Conservation (phyloP, 371 early-diverging fungal species). For the Lichtheimia ornata region DNA sequence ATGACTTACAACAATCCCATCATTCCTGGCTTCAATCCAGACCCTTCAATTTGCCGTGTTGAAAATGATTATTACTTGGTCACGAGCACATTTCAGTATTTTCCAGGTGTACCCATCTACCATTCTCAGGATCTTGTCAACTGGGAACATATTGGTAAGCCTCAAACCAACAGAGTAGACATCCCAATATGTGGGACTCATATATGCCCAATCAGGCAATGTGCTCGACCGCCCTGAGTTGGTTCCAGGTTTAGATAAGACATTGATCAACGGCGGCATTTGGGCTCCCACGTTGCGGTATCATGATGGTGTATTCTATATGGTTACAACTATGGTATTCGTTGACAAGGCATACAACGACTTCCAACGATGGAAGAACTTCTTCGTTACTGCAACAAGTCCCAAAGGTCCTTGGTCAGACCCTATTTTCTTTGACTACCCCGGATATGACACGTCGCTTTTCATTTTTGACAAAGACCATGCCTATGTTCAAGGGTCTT, state of each 20-base stretch:
- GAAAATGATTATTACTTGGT: slow-evolving; percentile 33
- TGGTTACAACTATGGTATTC: slow-evolving; percentile 15
- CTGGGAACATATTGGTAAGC: slow-evolving; percentile 17
- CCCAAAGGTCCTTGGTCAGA: slow-evolving; percentile 23
- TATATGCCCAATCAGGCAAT: slow-evolving; percentile 14
- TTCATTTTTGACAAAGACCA: slow-evolving; percentile 14
- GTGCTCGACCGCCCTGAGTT: slow-evolving; percentile 19
- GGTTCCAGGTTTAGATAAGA: slow-evolving; percentile 10
- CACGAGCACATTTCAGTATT: slow-evolving; percentile 38
- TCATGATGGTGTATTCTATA: slow-evolving; percentile 22
- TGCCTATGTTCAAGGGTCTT: slow-evolving; percentile 18
- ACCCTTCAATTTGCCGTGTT: slow-evolving; percentile 31
- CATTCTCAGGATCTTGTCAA: slow-evolving; percentile 16
- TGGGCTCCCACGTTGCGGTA: slow-evolving; percentile 30
- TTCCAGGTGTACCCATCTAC: slow-evolving; percentile 37
- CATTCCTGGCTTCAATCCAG: slow-evolving; percentile 29
- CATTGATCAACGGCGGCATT: slow-evolving; percentile 21
- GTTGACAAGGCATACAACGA: slow-evolving; percentile 5
- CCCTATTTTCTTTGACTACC: slow-evolving; percentile 22
- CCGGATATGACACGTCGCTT: slow-evolving; percentile 19
- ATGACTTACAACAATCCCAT: slow-evolving; percentile 22
- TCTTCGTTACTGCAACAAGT: slow-evolving; percentile 15
- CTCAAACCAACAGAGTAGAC: too few relatives aligned
- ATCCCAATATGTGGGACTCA: too few relatives aligned
- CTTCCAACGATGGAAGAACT: slow-evolving; percentile 13